Base-by-base conservation (phyloP, 805 yeast species). In the Nakazawaea wyomingensis region DNA sequence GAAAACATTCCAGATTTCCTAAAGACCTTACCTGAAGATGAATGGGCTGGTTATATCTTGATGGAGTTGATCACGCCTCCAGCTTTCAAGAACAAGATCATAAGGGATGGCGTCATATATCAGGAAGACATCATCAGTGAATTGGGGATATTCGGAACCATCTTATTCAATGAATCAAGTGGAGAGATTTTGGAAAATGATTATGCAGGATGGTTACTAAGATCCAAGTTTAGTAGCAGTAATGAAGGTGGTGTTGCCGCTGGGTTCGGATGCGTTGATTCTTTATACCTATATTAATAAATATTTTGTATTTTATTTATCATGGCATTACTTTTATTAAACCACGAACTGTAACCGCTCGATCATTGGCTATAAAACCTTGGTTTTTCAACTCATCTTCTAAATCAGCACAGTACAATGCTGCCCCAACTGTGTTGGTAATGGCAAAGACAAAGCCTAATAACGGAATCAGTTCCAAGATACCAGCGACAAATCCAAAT, bases 201-300 rank as follows among this genome's bases (percentile, higher is more conserved):
- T 32, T 75, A 75, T 49, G 78, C 89, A 1, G 98, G 97, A 5
- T 87, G 86, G 78, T 69, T 93, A 50, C 67, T 93, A 52, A 79
- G 99, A 65, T 85, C 96, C 0, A 93, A 93, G 61, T 78, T 89
- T 45, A 83, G 86, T 50, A 68, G 83, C 3, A 84, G 95, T 42
- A 82, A 93, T 62, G 99, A 93, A 67, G 99, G 99, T 30, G 99
- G 99, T 31, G 97, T 93, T 27, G 98, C 98, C 18, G 99, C 99
- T 13, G 99, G 99, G 1, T 91, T 86, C 64, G 99, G 98, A 5
- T 89, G 97, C 62, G 86, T 93, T 32, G 99, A 93, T 62, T 85
- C 89, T 55, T 71, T 89, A 29, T 77, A 80, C 47, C 65, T 87
- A 33, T 69, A 72, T 46, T 64, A 56, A 21, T 34, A 19, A 33